Percentiles rank a stretch among this genome's conserved stretches.
These are phyloP conservation scores for Cucumis melo DNA, from an alignment of 306 rosid species.

Conservation along the genomic window DNA sequence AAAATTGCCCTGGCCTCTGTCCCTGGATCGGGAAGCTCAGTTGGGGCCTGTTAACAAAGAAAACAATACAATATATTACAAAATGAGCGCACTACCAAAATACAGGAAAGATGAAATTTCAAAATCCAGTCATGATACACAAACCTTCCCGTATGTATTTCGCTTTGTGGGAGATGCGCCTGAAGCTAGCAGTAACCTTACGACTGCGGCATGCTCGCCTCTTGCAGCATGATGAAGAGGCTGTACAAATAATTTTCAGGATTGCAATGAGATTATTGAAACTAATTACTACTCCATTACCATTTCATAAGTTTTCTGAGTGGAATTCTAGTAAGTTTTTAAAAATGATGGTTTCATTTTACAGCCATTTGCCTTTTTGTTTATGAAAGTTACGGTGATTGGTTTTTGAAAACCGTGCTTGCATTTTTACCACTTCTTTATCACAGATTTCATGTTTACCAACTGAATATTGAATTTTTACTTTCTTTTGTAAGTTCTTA, in stretches of 20 bases:
- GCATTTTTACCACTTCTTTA: too few species aligned
- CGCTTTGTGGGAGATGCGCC: constrained; percentile 51
- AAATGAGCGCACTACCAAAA: neutral
- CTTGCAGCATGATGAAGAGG: constrained; percentile 96
- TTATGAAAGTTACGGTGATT: too few species aligned
- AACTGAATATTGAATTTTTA: too few species aligned
- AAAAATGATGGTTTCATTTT: too few species aligned
- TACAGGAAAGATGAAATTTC: neutral
- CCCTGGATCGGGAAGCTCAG: constrained; percentile 48
- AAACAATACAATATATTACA: neutral
- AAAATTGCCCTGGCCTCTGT: constrained; percentile 60
- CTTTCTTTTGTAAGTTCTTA: too few species aligned
- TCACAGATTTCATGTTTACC: too few species aligned
- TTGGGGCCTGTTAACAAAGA: constrained; percentile 34
- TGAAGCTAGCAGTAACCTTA: constrained; percentile 42
- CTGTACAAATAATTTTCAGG: constrained; percentile 25
- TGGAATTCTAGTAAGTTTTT: too few species aligned
- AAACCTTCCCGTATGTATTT: constrained; percentile 68
- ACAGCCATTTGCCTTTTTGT: too few species aligned
- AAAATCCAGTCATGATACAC: constrained; percentile 6
- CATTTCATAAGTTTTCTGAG: too few species aligned
- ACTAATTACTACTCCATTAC: neutral
- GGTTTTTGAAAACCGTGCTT: too few species aligned
- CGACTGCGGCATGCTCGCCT: constrained; percentile 64
- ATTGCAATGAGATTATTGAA: neutral